These are phyloP conservation scores for Syzygium grande DNA, from an alignment of 345 rosid species.

Conservation along the genomic window DNA sequence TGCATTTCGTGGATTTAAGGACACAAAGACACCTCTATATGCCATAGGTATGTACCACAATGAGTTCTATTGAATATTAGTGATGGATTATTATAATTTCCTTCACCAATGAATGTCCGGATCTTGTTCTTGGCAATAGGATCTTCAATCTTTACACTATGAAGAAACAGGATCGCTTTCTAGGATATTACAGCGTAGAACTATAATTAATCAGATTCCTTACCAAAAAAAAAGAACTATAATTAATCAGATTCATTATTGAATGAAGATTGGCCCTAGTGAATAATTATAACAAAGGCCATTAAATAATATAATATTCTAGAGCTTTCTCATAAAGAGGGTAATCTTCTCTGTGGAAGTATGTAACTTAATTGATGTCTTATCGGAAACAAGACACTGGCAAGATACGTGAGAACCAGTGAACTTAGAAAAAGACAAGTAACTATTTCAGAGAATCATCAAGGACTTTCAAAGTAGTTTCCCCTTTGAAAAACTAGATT, in stretches of 20 bases:
- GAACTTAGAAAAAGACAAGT: not conserved
- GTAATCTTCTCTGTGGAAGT: not conserved
- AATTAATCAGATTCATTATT: not conserved
- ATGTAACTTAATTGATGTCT: not conserved
- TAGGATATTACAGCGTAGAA: not conserved
- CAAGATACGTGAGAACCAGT: not conserved
- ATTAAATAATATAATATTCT: not conserved
- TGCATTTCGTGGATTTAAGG: constrained; percentile 89
- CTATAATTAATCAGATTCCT: not conserved
- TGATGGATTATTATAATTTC: not conserved
- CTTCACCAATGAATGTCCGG: not conserved
- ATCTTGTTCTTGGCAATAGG: not conserved
- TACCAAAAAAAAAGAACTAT: no score
- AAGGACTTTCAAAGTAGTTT: not conserved
- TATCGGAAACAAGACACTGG: not conserved
- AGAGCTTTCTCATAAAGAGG: not conserved
- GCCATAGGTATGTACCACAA: constrained; percentile 74
- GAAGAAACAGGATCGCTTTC: not conserved
- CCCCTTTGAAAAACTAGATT: not conserved
- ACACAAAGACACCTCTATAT: constrained; percentile 82
- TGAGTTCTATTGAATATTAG: not conserved
- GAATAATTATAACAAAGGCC: not conserved
- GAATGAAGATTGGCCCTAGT: not conserved
- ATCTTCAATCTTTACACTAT: not conserved
- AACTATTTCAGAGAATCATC: not conserved